Base-by-base conservation (phyloP, 1,284 basidiomycete genomes). In the Ustilago loliicola region DNA sequence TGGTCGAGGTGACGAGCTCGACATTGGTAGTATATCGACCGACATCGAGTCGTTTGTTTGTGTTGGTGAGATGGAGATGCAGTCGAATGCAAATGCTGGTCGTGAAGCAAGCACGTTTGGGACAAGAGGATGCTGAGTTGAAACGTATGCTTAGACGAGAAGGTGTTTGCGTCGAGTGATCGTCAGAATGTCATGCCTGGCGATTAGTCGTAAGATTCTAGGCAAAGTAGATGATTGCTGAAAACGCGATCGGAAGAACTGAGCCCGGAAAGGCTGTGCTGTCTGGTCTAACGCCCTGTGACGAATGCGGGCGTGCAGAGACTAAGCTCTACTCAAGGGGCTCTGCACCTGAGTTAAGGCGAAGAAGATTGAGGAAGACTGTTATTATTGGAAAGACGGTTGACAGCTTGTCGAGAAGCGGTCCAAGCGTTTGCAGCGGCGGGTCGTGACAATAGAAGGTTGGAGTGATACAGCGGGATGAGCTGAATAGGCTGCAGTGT, bases 1-100 rank as follows among this genome's bases (percentile, higher is more conserved):
- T 1, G 57, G 55, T 34, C 21, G 51, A 21, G 36, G 34, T 17
- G 30, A 45, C 25, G 57, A 51, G 53, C 53, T 38, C n/a, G 58
- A 13, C 36, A 19, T 17, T 32, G 58, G 48, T 47, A 61, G 58
- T 45, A 36, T 13, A 23, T n/a, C 53, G 48, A 65, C 48, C 53
- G 68, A 65, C 67, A 61, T 61, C 21, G 50, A 42, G 60, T 47
- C 27, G 59, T 34, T 15, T 57, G 55, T n/a, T 6, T 17, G 42
- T 25, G 23, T 13, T 30, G 29, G 19, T 2, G 25, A 48, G 19
- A 13, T 38, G 6, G n/a, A n/a, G 15, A 45, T 45, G 42, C 21
- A 45, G 15, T 21, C 42, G 42, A 45, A 45, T 45, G 42, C 42
- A 45, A n/a, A n/a, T 45, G 42, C 42, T 57, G 32, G 34, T 55